A percentile compares a stretch with the other conserved stretches of the same genome.
Conservation (phyloP, 2,329 filamentous ascomycete genomes). For the Akanthomyces uredinophilus region DNA sequence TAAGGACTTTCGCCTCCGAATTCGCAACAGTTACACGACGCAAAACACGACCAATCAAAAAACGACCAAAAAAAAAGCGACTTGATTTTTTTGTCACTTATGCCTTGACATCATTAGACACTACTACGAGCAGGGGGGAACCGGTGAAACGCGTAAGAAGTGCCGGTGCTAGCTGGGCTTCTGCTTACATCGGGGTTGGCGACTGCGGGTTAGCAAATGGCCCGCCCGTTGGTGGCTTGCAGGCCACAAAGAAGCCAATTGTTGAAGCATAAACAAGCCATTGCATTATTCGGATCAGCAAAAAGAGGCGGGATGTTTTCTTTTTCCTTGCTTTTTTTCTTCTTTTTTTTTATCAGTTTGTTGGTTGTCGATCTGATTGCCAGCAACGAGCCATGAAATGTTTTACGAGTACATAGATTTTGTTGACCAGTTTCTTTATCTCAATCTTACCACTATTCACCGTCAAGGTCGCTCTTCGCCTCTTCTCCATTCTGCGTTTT, state of each 20-base stretch:
- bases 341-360: neutral
- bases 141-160: neutral
- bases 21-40: neutral
- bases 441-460: neutral
- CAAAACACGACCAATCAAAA: neutral
- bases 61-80: slow-evolving; percentile 6
- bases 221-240: neutral
- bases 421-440: neutral
- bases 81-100: neutral
- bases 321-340: neutral
- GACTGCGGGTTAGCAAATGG: neutral
- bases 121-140: neutral
- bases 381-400: neutral
- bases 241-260: neutral
- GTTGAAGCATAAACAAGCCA: neutral
- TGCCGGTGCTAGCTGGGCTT: neutral
- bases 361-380: slow-evolving; percentile 5
- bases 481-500: neutral
- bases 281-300: neutral
- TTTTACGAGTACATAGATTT: slow-evolving; percentile 2
- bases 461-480: neutral
- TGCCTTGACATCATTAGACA: neutral
- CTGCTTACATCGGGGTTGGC: slow-evolving; percentile 9
- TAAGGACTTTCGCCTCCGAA: neutral
- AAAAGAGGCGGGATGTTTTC: neutral